phyloP scores from a whole-genome alignment of 495 filamentous ascomycete genomes.

The Copromyces sp. region DNA sequence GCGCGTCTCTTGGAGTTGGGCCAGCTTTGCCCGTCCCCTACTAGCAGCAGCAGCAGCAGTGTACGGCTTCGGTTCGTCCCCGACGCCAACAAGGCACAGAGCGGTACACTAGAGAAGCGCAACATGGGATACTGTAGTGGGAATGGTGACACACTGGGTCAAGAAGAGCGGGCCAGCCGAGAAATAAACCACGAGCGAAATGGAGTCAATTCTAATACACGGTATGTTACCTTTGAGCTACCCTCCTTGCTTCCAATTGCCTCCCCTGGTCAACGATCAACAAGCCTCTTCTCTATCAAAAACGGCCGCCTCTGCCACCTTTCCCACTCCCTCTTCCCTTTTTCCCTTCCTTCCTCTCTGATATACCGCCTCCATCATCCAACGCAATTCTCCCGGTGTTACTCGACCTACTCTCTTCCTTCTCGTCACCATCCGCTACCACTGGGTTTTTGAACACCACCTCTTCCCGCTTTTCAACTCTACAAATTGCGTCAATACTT shows the following conservation, averaged over 20 bases:
- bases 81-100: background rate
- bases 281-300: background rate
- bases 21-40: background rate
- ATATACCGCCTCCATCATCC: background rate
- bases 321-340: background rate
- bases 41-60: background rate
- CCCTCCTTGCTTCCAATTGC: background rate
- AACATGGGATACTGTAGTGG: background rate
- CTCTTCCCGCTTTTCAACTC: background rate
- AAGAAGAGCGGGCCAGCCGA: background rate
- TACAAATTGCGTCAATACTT: background rate
- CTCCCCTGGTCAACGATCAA: background rate
- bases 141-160: background rate
- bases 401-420: background rate
- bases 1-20: background rate
- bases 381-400: background rate
- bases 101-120: background rate
- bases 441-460: background rate
- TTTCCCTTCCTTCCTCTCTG: background rate
- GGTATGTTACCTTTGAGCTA: no score
- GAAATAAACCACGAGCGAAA: background rate
- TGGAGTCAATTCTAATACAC: background rate
- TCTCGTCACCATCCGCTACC: background rate
- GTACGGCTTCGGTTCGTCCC: background rate
- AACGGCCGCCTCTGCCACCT: background rate